Conservation (phyloP, 192 early-diverging fungal genomes). For the Entomortierella chlamydospora region DNA sequence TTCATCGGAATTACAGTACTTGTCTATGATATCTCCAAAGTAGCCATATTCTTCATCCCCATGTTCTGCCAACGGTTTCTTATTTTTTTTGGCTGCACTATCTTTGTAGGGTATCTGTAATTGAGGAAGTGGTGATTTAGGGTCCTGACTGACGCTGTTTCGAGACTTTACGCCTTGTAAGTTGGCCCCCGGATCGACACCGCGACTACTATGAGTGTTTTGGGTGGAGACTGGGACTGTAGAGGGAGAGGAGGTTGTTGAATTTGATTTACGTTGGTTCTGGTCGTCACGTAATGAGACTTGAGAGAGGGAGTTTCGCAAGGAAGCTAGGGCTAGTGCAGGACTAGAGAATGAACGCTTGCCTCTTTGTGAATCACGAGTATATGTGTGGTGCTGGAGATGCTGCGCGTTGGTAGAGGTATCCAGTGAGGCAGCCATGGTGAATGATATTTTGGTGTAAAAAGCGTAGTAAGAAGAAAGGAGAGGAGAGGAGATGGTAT, state of each 20-base stretch:
- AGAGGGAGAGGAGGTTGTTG: neutral
- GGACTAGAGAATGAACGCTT: conserved; percentile 9
- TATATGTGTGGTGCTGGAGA: neutral
- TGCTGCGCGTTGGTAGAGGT: neutral
- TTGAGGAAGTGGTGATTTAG: conserved; percentile 1
- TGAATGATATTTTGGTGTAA: neutral
- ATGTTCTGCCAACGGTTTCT: neutral
- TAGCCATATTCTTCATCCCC: conserved; percentile 24
- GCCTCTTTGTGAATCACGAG: neutral
- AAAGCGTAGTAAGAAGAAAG: neutral
- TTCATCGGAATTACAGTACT: conserved; percentile 40
- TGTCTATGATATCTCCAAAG: conserved; percentile 39
- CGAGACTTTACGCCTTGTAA: neutral
- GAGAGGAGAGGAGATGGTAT: neutral
- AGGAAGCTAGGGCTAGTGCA: conserved; percentile 8
- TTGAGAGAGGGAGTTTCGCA: conserved; percentile 24
- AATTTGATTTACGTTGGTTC: neutral
- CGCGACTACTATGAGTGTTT: conserved; percentile 3
- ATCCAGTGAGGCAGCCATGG: conserved; percentile 12
- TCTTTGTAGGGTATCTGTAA: conserved; percentile 6
- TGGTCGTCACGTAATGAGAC: conserved; percentile 14
- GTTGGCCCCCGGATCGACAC: neutral
- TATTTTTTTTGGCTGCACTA: neutral
- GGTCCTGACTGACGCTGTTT: neutral
- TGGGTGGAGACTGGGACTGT: neutral